These are phyloP conservation scores for Dictyostelium brefeldianum DNA, from an alignment of 78 protist species.

Conservation along the genomic window DNA sequence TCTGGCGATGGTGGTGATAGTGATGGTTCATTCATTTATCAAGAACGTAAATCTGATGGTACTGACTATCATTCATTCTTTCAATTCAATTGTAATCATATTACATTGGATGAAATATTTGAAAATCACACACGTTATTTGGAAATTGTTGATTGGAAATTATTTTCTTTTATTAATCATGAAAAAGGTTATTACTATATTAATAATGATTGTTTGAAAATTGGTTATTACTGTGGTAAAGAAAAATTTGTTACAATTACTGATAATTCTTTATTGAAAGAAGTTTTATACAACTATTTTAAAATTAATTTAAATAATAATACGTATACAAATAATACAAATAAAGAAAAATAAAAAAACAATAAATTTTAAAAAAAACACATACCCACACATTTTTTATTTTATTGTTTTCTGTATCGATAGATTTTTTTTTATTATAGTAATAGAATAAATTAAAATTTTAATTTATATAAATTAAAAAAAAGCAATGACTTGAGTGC, in stretches of 20 bases:
- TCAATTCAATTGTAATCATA: background rate
- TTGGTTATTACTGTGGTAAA: background rate
- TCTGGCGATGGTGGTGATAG: background rate
- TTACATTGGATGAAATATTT: background rate
- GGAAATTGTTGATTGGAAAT: background rate
- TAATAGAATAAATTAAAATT: no score
- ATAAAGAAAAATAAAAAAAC: background rate
- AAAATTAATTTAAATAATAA: background rate
- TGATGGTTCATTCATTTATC: background rate
- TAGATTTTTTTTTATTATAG: no score
- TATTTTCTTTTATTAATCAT: background rate
- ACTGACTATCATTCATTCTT: background rate
- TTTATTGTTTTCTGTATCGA: no score
- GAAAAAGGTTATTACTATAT: constrained; percentile 15
- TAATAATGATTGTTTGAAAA: background rate
- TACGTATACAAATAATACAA: background rate
- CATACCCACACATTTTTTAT: background rate
- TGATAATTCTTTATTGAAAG: background rate
- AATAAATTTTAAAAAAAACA: background rate
- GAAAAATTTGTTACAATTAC: background rate
- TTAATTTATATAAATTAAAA: background rate
- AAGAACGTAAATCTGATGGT: background rate
- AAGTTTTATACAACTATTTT: background rate
- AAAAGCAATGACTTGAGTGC: background rate
- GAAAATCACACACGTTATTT: background rate